A percentile compares a stretch with the other conserved stretches of the same genome.
phyloP scores from a whole-genome alignment of 2,329 filamentous ascomycete genomes.

The Gaeumannomyces tritici region DNA sequence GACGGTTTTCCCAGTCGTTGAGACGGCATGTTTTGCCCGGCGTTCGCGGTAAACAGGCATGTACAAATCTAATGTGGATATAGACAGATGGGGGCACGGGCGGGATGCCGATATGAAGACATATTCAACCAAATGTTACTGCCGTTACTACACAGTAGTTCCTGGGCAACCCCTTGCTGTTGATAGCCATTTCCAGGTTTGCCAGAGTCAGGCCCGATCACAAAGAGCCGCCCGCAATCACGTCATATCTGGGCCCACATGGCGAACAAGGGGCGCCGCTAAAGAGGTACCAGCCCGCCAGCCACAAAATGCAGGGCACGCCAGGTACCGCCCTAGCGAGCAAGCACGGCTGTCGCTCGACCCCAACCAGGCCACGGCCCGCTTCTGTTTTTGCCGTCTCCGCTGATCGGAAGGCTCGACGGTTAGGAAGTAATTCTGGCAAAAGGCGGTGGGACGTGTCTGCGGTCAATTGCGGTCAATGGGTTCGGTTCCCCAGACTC shows the following conservation, averaged over 20 bases:
- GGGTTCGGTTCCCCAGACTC: background rate
- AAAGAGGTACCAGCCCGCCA: background rate
- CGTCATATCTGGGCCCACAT: background rate
- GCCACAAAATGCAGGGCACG: background rate
- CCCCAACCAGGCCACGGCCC: too few relatives aligned
- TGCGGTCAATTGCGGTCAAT: background rate
- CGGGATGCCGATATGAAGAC: background rate
- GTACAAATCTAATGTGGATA: background rate
- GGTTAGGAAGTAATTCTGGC: background rate
- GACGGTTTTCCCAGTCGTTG: background rate
- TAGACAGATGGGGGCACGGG: background rate
- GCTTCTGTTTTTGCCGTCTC: background rate
- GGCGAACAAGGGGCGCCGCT: background rate
- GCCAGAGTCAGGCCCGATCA: background rate
- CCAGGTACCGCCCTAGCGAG: background rate
- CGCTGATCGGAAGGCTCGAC: background rate
- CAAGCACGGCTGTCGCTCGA: background rate
- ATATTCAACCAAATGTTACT: too few relatives aligned
- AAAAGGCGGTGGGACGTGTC: background rate
- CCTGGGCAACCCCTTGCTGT: too few relatives aligned
- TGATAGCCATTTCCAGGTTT: too few relatives aligned
- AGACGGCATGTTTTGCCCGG: background rate
- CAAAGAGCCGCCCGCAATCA: background rate
- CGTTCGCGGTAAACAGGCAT: background rate
- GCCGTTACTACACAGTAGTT: too few relatives aligned